Conservation (phyloP, 75 land plant species). For the Azolla pinnata region DNA sequence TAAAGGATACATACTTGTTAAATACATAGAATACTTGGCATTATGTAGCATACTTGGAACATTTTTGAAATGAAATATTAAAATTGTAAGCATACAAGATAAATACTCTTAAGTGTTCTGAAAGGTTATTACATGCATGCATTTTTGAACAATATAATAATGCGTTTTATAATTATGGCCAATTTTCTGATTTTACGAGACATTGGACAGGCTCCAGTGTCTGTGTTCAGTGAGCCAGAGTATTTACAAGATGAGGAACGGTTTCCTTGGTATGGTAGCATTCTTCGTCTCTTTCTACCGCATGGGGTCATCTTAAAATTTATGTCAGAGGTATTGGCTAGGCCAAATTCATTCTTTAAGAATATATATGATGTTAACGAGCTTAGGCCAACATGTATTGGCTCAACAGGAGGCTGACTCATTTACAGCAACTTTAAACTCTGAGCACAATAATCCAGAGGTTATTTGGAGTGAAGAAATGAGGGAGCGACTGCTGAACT, state of each 20-base stretch:
- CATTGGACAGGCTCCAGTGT: slow-evolving; percentile 9
- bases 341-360: too few species aligned
- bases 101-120: too few species aligned
- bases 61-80: too few species aligned
- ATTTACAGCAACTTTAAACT: slow-evolving; percentile 24
- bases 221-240: slow-evolving; percentile 7
- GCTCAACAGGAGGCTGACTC: slow-evolving; percentile 25
- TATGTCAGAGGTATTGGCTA: too few species aligned
- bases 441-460: slow-evolving; percentile 32
- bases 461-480: slow-evolving; percentile 39
- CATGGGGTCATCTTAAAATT: slow-evolving; percentile 36
- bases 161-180: background rate
- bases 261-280: slow-evolving; percentile 32
- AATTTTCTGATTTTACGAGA: slow-evolving; percentile 5
- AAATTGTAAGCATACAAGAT: too few species aligned
- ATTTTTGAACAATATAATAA: background rate
- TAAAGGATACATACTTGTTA: too few species aligned
- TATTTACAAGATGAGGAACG: slow-evolving; percentile 17
- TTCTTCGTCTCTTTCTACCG: slow-evolving; percentile 32
- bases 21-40: too few species aligned
- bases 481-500: slow-evolving; percentile 26
- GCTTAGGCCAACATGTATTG: too few species aligned
- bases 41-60: too few species aligned
- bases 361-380: too few species aligned
- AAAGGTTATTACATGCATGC: too few species aligned